Evolutionary conservation across 306 rosid species (phyloP), one percentile per base, ranked within the genome.

Genomic region (Prosopis cineraria): DNA sequence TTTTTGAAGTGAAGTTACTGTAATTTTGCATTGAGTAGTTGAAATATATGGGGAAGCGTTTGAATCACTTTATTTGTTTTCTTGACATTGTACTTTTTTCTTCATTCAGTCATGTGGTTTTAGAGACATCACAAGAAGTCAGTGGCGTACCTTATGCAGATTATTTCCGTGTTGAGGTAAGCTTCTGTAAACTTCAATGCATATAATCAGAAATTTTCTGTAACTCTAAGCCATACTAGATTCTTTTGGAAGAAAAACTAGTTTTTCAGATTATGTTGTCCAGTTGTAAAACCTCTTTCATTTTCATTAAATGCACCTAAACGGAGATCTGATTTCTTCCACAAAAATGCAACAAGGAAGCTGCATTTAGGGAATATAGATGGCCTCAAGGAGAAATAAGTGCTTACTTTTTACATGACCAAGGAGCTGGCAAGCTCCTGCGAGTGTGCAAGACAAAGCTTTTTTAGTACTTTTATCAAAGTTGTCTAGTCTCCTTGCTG

Each of bases 161-260:
- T 85, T 95, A 93, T 83, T 95, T 95, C 56, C 89, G 81, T 22
- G 99, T 95, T 72, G 94, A 93, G 99, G 99, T 95, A 90, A 77
- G 27, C 63, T 77, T 73, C 79, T 9, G 47, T 63, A 43, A n/a
- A 65, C 55, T 66, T 31, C 62, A 27, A 74, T 62, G 52, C 53
- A 30, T 65, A 75, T 16, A 69, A 36, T 58, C 67, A n/a, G 30
- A 30, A 30, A 53, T 77, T 77, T 74, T 43, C 44, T 33, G 39
- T 80, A 56, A 55, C 74, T 63, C 79, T 69, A 6, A 22, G 65
- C 64, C 17, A 20, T n/a, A 20, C 73, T 73, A 4, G 8, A 0
- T 73, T 56, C 14, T 44, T 29, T 36, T 76, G n/a, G 7, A 22
- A 6, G 31, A 22, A 67, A 24, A 76, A n/a, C 8, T 19, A 72